A percentile compares a stretch with the other conserved stretches of the same genome.
Conservation (phyloP, 441 rosid species). For the Kokia cookei region DNA sequence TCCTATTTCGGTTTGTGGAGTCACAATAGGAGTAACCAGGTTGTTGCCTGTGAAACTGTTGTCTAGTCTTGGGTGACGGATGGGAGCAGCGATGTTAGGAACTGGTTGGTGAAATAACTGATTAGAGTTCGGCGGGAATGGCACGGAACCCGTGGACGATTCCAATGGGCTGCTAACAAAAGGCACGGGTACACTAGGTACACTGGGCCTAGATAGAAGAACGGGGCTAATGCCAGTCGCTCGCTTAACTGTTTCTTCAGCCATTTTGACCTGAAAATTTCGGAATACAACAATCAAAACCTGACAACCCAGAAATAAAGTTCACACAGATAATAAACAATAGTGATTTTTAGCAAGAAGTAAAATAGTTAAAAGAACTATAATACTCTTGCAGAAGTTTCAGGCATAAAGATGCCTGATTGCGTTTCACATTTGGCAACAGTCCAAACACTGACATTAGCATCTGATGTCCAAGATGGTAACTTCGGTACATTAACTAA, state of each 20-base stretch:
- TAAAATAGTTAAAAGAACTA: neutral
- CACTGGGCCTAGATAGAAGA: constrained; percentile 49
- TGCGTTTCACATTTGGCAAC: neutral
- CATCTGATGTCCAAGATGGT: neutral
- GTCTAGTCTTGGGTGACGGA: constrained; percentile 38
- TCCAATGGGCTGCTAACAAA: constrained; percentile 42
- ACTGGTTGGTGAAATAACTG: constrained; percentile 45
- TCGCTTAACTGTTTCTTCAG: constrained; percentile 87
- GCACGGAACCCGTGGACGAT: constrained; percentile 30
- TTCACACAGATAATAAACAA: neutral
- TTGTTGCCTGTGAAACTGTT: constrained; percentile 25
- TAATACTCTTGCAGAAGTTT: neutral
- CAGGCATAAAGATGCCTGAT: neutral
- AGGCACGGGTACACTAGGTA: constrained; percentile 47
- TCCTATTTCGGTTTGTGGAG: constrained; percentile 28
- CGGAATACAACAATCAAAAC: neutral
- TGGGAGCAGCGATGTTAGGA: constrained; percentile 30
- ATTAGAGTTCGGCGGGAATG: constrained; percentile 43
- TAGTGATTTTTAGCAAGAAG: neutral
- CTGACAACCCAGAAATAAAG: neutral
- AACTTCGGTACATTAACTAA: neutral
- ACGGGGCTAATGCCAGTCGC: constrained; percentile 81
- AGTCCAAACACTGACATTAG: neutral
- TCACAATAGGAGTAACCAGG: constrained; percentile 25
- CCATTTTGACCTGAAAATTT: constrained; percentile 82